Base-by-base conservation (phyloP, 1,284 basidiomycete genomes). In the Chalciporus sp. region DNA sequence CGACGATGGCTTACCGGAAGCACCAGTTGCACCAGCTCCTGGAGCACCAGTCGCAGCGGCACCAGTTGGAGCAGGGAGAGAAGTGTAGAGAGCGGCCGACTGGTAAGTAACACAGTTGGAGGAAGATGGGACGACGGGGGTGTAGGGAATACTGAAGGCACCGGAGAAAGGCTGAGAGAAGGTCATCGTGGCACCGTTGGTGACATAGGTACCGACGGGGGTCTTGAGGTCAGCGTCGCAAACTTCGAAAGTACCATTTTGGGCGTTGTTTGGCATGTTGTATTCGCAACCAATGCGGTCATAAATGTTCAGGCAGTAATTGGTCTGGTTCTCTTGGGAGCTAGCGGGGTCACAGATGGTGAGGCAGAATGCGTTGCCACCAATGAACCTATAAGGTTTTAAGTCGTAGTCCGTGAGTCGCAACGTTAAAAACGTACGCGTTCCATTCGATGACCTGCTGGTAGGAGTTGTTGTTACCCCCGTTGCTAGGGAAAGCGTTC, bases 251-350 rank as follows among this genome's bases (percentile, higher is more conserved):
- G 74, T 74, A 14, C 78, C 79, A 31, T 80, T 74, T 43, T 74
- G 59, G n/a, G 81, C 84, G 41, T 76, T 74, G 59, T 79, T 84
- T 19, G 88, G 88, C 27, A 81, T 82, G 67, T 90, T 90, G 73
- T 84, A 88, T 4, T 63, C 57, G 64, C 88, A 91, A 0, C 88
- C 88, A 50, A 88, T 76, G 43, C 79, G 77, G 62, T 90, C 88
- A 58, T 74, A 83, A 49, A 78, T 74, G 72, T 88, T 82, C 61
- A 85, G 72, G 74, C 88, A 90, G 66, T 74, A 82, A 26, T 73
- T 60, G 1, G 73, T 19, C 42, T 70, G 67, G 31, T 72, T 72
- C 12, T 74, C 73, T 40, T 79, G 70, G 12, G 76, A 65, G 35
- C 69, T 69, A 7, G 72, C 61, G 2, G 85, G 85, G 61, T 86